These are phyloP conservation scores for Cytospora mali DNA, from an alignment of 2,329 filamentous ascomycete species.

Conservation along the genomic window DNA sequence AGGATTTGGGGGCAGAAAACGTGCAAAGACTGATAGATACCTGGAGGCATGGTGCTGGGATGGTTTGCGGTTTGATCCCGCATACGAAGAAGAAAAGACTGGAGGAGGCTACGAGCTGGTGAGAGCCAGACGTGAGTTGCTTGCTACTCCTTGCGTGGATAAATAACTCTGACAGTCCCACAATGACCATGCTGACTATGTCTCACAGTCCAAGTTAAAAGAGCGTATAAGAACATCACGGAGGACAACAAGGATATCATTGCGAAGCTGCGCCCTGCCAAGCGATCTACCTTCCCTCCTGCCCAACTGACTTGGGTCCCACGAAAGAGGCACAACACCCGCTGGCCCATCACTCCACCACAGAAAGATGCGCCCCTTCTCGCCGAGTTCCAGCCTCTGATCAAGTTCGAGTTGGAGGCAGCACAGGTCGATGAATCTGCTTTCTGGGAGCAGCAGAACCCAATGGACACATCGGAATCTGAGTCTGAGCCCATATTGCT, in stretches of 20 bases:
- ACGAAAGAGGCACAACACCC: constrained; percentile 38
- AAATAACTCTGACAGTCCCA: too few species aligned
- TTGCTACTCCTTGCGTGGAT: neutral
- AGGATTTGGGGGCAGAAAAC: constrained; percentile 41
- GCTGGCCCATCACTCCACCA: constrained; percentile 35
- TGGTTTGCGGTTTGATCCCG: constrained; percentile 37
- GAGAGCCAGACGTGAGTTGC: constrained; percentile 34
- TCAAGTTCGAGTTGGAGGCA: constrained; percentile 29
- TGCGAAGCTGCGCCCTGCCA: neutral
- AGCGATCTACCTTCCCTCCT: constrained; percentile 12
- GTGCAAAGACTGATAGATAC: constrained; percentile 33
- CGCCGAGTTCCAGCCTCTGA: constrained; percentile 32
- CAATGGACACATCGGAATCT: neutral
- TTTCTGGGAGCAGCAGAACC: neutral
- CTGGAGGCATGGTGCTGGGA: constrained; percentile 40
- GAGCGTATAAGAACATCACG: constrained; percentile 15
- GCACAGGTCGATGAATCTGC: constrained; percentile 8
- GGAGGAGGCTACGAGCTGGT: constrained; percentile 31
- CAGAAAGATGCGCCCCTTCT: constrained; percentile 27
- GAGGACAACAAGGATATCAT: constrained; percentile 18
- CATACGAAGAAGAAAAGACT: constrained; percentile 4
- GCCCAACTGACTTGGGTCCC: constrained; percentile 33
- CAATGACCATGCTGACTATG: neutral
- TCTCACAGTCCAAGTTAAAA: constrained; percentile 18
- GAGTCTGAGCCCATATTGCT: neutral